Evolutionary conservation across 768 basidiomycete genomes (phyloP).

Genomic region (Mycena floridula): DNA sequence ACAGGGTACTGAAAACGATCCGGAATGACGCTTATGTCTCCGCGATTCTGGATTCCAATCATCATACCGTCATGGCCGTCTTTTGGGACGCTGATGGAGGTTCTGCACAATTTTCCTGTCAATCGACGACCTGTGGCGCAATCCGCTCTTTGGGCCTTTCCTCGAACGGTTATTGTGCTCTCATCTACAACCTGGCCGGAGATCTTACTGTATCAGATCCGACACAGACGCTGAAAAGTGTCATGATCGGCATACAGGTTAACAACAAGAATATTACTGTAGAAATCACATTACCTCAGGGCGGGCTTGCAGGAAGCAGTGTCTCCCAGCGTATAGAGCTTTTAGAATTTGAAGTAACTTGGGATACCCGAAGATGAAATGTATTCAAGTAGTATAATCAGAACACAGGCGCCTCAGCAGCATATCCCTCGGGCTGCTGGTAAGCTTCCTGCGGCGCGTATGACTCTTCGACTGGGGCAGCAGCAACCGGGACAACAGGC

Average conservation of each 20-base stretch:
- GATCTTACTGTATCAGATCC: conserved; percentile 59
- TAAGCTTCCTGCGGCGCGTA: conserved; percentile 30
- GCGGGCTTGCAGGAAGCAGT: conserved; percentile 44
- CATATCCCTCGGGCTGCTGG: conserved; percentile 33
- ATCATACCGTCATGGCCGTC: conserved; percentile 39
- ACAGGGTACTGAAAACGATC: conserved; percentile 27
- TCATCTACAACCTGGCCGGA: conserved; percentile 34
- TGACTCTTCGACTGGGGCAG: conserved; percentile 49
- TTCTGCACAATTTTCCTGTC: conserved; percentile 29
- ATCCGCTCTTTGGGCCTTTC: conserved; percentile 18
- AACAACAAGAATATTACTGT: conserved; percentile 6
- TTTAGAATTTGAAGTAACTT: too few species aligned
- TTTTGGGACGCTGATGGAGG: conserved; percentile 52
- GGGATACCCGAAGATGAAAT: too few species aligned
- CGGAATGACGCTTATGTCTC: conserved; percentile 44
- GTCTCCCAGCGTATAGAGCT: conserved; percentile 15
- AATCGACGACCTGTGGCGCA: conserved; percentile 4
- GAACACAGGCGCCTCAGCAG: conserved; percentile 12
- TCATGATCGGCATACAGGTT: background rate
- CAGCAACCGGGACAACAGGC: conserved; percentile 43
- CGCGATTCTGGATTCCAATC: conserved; percentile 39
- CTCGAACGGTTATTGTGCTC: conserved; percentile 30
- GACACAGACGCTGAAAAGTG: conserved; percentile 35
- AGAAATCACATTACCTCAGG: conserved; percentile 12
- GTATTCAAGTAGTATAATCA: too few species aligned